phyloP scores from a whole-genome alignment of 257 asterid genomes.

The Forsythia viridissima region DNA sequence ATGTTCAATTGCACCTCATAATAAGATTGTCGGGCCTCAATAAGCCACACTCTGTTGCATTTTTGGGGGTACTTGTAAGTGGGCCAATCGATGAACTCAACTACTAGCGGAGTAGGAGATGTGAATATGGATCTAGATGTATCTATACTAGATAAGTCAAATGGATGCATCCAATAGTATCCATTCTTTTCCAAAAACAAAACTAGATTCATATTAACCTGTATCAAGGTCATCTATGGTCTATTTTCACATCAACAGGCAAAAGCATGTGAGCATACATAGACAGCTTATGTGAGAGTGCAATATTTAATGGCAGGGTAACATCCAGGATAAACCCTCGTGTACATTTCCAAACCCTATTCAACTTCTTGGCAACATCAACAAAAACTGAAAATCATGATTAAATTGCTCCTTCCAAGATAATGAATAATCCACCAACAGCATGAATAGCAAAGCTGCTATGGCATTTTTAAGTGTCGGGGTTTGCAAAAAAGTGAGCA shows the following conservation, averaged over 20 bases:
- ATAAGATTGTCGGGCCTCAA: background rate
- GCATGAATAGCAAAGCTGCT: background rate
- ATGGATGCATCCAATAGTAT: constrained; percentile 4
- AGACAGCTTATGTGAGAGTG: background rate
- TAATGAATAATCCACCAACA: constrained; percentile 11
- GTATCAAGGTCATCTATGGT: background rate
- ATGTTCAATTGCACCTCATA: background rate
- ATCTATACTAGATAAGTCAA: background rate
- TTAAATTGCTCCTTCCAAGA: constrained; percentile 6
- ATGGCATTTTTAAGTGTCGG: background rate
- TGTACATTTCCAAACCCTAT: background rate
- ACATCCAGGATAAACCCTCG: constrained; percentile 4
- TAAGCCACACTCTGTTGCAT: background rate
- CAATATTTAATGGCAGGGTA: background rate
- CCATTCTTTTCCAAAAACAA: constrained; percentile 9
- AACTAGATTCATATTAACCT: background rate
- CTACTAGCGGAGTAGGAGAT: background rate
- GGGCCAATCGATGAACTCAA: background rate
- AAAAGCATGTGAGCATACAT: background rate
- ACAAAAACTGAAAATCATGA: constrained; percentile 5
- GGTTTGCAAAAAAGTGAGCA: constrained; percentile 4
- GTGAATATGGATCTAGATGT: background rate
- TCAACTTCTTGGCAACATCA: constrained; percentile 7
- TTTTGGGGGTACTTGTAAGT: background rate
- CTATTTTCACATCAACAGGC: background rate